phyloP scores from a whole-genome alignment of 2,329 filamentous ascomycete genomes.

The Ophiostoma piceae region DNA sequence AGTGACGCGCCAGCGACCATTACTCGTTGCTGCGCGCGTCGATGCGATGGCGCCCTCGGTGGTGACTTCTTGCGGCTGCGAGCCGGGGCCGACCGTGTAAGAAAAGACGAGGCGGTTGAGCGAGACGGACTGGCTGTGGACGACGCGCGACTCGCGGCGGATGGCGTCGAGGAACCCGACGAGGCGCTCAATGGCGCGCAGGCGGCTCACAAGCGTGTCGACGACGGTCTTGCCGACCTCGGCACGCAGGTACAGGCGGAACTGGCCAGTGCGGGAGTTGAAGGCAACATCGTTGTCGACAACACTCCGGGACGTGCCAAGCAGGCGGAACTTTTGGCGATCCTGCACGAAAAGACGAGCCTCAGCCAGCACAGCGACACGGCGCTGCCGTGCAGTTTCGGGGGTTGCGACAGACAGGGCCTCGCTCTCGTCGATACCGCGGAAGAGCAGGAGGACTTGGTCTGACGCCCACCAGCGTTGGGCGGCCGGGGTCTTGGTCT shows the following conservation, averaged over 20 bases:
- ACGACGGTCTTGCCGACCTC: conserved; percentile 56
- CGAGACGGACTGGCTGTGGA: conserved; percentile 55
- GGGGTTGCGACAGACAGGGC: conserved; percentile 7
- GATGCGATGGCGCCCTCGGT: conserved; percentile 16
- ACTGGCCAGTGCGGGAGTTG: conserved; percentile 53
- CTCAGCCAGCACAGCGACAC: conserved; percentile 43
- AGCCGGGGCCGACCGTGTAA: conserved; percentile 44
- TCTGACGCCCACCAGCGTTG: conserved; percentile 52
- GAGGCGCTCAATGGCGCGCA: conserved; percentile 64
- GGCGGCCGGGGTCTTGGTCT: neutral
- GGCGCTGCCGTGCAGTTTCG: conserved; percentile 18
- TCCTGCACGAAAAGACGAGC: conserved; percentile 52
- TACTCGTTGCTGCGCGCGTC: conserved; percentile 1
- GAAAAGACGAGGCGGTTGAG: conserved; percentile 61
- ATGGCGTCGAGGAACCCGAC: conserved; percentile 65
- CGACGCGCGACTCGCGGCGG: conserved; percentile 48
- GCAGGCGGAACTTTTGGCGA: conserved; percentile 49
- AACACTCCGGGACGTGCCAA: conserved; percentile 40
- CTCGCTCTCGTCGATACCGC: conserved; percentile 39
- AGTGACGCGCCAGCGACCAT: conserved; percentile 45
- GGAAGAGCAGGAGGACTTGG: conserved; percentile 54
- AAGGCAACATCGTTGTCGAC: conserved; percentile 61
- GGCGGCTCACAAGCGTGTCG: conserved; percentile 51
- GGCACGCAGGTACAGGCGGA: conserved; percentile 56
- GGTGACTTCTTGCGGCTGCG: conserved; percentile 15